Evolutionary conservation across 1,284 basidiomycete genomes (phyloP).

Genomic region (Pterulicium gracile): DNA sequence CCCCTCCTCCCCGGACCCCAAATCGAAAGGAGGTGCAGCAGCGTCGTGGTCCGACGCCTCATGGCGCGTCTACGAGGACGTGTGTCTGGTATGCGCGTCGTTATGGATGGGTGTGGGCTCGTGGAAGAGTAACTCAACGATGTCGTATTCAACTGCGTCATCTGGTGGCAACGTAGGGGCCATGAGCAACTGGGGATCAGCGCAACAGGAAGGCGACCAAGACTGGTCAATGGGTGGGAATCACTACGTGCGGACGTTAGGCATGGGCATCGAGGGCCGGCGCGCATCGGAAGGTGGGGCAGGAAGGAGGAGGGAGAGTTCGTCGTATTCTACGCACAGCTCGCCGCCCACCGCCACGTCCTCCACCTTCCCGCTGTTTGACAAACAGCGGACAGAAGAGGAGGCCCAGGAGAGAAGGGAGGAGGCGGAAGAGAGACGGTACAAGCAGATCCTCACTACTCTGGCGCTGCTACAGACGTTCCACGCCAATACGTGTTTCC

Average conservation of each 20-base stretch:
- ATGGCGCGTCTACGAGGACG: constrained; percentile 76
- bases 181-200: constrained; percentile 34
- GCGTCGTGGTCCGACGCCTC: constrained; percentile 54
- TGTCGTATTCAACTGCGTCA: constrained; percentile 31
- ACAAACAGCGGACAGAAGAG: constrained; percentile 18
- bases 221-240: constrained; percentile 29
- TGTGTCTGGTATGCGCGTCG: constrained; percentile 67
- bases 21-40: constrained; percentile 15
- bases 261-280: constrained; percentile 61
- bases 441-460: constrained; percentile 46
- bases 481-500: constrained; percentile 57
- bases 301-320: constrained; percentile 14
- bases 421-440: constrained; percentile 19
- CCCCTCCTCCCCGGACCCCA: constrained; percentile 13
- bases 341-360: constrained; percentile 10
- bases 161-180: constrained; percentile 24
- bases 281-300: constrained; percentile 15
- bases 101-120: constrained; percentile 50
- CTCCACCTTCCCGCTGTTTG: constrained; percentile 3
- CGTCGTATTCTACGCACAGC: constrained; percentile 20
- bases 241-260: constrained; percentile 42
- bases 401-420: constrained; percentile 5
- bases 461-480: constrained; percentile 62
- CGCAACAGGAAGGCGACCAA: constrained; percentile 54
- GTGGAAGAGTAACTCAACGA: constrained; percentile 40